These are phyloP conservation scores for Strobilomyces dryophilus DNA, from an alignment of 768 basidiomycete species.

Conservation along the genomic window DNA sequence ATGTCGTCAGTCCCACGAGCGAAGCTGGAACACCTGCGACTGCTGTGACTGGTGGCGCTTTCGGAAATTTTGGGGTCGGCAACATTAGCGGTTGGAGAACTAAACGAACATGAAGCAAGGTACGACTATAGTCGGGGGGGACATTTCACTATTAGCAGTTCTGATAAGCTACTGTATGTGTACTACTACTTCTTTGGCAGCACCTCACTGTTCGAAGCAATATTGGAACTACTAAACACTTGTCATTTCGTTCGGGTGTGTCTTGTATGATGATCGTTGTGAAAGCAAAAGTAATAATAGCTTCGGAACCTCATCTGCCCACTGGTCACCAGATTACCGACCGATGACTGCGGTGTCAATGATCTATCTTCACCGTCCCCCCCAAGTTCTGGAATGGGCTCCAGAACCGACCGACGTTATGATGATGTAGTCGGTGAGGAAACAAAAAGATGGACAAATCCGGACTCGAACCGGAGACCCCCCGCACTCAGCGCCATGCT, in stretches of 20 bases:
- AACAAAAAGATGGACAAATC: conserved; percentile 35
- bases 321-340: no score
- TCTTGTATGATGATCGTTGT: no score
- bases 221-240: not conserved
- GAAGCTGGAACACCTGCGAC: conserved; percentile 22
- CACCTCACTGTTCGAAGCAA: conserved; percentile 7
- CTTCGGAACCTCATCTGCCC: no score
- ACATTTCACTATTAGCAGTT: conserved; percentile 2
- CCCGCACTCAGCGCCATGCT: conserved; percentile 34
- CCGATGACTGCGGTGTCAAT: no score
- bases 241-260: no score
- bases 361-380: no score
- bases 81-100: conserved; percentile 34
- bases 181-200: conserved; percentile 6
- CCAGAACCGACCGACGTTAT: no score
- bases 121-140: not conserved
- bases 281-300: no score
- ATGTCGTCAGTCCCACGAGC: conserved; percentile 18
- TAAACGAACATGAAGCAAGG: conserved; percentile 22
- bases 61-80: conserved; percentile 46
- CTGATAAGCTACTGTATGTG: conserved; percentile 7
- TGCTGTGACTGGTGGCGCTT: conserved; percentile 36
- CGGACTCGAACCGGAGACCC: conserved; percentile 39
- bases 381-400: no score
- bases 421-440: not conserved